Percentiles rank a stretch among this genome's conserved stretches.
phyloP scores from a whole-genome alignment of 371 early-diverging fungal genomes.

The Rhizopus stolonifer region DNA sequence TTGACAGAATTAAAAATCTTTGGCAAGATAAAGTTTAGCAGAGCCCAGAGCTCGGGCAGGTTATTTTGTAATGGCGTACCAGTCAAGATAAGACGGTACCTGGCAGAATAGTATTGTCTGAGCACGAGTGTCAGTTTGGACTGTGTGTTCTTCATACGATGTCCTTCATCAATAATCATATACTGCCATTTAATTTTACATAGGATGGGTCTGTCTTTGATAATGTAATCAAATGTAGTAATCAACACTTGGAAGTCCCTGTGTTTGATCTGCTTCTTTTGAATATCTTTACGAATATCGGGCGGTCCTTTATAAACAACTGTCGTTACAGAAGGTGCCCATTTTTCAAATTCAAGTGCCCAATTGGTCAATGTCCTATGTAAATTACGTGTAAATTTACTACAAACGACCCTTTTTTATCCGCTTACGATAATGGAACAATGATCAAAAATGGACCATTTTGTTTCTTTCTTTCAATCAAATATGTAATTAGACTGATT shows the following conservation, averaged over 20 bases:
- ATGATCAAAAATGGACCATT: constrained; percentile 93
- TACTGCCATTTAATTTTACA: constrained; percentile 92
- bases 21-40: constrained; percentile 97
- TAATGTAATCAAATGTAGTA: constrained; percentile 98
- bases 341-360: constrained; percentile 96
- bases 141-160: constrained; percentile 96
- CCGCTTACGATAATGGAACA: constrained; percentile 86
- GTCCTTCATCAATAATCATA: constrained; percentile 98
- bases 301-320: constrained; percentile 92
- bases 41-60: constrained; percentile 98
- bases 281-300: constrained; percentile 67
- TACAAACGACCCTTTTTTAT: neutral
- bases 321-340: constrained; percentile 91
- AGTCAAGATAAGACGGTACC: constrained; percentile 95
- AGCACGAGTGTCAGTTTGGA: constrained; percentile 85
- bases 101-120: constrained; percentile 78
- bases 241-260: constrained; percentile 92
- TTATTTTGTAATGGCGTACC: constrained; percentile 99
- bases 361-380: constrained; percentile 91
- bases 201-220: constrained; percentile 85
- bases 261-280: constrained; percentile 66
- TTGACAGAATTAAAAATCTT: constrained; percentile 93
- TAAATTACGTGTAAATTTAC: neutral
- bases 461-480: constrained; percentile 90
- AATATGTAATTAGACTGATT: constrained; percentile 92